Evolutionary conservation across 2,329 filamentous ascomycete genomes (phyloP), one percentile per base, ranked within the genome.

Genomic region (Arthroderma sp.): DNA sequence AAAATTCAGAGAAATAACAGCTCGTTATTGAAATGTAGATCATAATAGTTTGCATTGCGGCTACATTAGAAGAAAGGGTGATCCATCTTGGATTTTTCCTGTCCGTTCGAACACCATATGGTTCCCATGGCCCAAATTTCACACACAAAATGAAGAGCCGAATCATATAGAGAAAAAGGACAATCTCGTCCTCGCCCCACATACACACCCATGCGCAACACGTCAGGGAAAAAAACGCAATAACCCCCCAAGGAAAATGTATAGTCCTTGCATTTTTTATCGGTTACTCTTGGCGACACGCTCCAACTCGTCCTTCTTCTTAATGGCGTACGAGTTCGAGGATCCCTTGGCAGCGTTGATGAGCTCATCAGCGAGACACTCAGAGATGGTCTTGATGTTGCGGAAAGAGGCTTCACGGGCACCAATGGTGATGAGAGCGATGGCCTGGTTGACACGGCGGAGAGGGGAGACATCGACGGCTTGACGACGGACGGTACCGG

Each of bases 271-370:
- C 63, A 64, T 91, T 54, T 54, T 54, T 91, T 97, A 98, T 87
- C 93, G 88, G 87, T 98, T 98, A 85, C 84, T 89, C 89, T 98
- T 98, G 81, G 93, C 93, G 72, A 98, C 93, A 93, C 93, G 93
- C 87, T 98, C 93, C 81, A 98, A 80, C 87, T 98, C 94, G 79
- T 98, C 93, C 91, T 98, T 98, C 90, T 98, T 98, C 90, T 98
- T 98, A 86, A 98, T 98, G 73, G 94, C 93, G 78, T 97, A 98
- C 69, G 91, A 96, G 90, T 98, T 98, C 81, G 88, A 94, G 86
- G 87, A 94, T 74, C 93, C 93, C 89, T 98, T 98, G 78, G 94
- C 94, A 76, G 94, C 94, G 84, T 98, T 98, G 87, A 98, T 97
- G 77, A 98, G 85, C 86, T 98, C 93, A 81, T 98, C 94, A 75